A percentile compares a stretch with the other conserved stretches of the same genome.
phyloP scores from a whole-genome alignment of 2,329 filamentous ascomycete species.

The Cryphonectria parasitica region DNA sequence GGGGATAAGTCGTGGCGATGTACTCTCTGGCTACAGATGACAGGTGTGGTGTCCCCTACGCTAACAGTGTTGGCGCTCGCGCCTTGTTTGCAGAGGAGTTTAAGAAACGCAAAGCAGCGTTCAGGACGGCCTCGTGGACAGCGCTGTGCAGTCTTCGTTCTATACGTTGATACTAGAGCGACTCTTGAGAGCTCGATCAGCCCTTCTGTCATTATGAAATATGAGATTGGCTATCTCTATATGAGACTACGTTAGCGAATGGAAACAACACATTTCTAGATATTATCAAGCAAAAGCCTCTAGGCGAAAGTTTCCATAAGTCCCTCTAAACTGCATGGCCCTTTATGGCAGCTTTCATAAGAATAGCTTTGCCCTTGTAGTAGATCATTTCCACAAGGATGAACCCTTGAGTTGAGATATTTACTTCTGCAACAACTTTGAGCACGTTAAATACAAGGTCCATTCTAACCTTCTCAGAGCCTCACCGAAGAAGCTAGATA shows the following conservation, averaged over 20 bases:
- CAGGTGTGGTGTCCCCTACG: background rate
- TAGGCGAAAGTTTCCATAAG: background rate
- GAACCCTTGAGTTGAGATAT: background rate
- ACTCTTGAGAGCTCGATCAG: background rate
- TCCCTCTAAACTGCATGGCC: background rate
- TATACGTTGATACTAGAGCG: background rate
- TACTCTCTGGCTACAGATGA: background rate
- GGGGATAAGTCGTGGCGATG: background rate
- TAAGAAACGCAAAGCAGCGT: background rate
- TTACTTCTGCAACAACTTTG: background rate
- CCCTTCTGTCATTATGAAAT: background rate
- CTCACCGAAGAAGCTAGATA: background rate
- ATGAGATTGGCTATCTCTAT: background rate
- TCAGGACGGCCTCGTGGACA: background rate
- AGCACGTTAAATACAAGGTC: background rate
- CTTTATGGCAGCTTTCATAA: background rate
- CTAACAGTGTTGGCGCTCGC: background rate
- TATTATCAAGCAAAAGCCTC: no score
- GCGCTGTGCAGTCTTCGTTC: background rate
- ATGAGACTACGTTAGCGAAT: background rate
- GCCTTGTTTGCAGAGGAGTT: background rate
- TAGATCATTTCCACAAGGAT: background rate
- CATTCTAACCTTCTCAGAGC: background rate
- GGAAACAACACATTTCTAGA: no score
- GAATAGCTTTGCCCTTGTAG: background rate